Conservation (phyloP, 441 rosid species). For the Populus hybrid region DNA sequence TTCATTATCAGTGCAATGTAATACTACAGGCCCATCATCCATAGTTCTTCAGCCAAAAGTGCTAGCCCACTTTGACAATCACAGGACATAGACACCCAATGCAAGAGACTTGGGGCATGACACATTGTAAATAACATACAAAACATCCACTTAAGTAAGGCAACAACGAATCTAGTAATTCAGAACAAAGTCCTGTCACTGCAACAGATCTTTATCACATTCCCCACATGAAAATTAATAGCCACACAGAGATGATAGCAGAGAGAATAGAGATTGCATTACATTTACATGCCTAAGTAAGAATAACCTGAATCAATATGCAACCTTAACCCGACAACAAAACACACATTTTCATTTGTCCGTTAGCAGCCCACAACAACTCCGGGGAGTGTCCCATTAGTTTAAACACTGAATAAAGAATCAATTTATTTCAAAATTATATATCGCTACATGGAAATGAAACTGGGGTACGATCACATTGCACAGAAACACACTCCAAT, state of each 20-base stretch:
- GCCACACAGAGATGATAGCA: neutral
- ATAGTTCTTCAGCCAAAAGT: too few species aligned
- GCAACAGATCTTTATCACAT: neutral
- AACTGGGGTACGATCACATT: constrained; percentile 2
- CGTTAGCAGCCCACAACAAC: neutral
- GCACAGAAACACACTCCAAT: neutral
- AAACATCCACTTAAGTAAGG: neutral
- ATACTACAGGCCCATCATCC: neutral
- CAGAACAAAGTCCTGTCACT: too few species aligned
- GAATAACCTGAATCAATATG: neutral
- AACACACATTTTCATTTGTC: neutral
- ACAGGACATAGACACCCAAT: neutral
- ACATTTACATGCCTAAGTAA: neutral
- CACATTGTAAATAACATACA: neutral
- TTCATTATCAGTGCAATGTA: neutral
- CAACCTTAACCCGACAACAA: neutral
- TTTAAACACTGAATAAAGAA: constrained; percentile 1
- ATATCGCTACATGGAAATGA: neutral
- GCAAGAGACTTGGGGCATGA: neutral
- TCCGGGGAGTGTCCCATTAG: neutral
- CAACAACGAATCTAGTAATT: neutral
- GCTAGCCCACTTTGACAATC: neutral
- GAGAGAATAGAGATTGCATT: neutral
- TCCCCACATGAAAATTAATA: neutral
- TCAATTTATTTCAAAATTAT: neutral